Conservation (phyloP, 148 eudicot species). For the Heliamphora exappendiculata region DNA sequence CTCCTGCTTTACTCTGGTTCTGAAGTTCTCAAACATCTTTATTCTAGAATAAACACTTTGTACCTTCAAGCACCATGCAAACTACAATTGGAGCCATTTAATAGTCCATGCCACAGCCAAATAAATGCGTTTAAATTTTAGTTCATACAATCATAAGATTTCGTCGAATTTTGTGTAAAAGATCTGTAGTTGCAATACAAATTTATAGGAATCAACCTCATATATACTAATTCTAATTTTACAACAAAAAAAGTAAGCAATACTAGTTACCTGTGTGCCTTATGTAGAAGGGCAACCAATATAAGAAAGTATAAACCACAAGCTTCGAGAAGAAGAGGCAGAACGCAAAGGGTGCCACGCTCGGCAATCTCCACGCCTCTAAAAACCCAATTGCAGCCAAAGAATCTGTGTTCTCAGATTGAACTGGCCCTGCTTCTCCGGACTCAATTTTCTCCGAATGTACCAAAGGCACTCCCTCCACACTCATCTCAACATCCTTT, state of each 20-base stretch:
- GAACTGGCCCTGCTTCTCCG: slow-evolving; percentile 31
- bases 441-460: slow-evolving; percentile 32
- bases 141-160: not conserved
- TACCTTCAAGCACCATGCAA: not conserved
- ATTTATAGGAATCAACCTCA: not conserved
- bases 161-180: not conserved
- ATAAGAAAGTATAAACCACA: slow-evolving; percentile 91
- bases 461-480: slow-evolving; percentile 40
- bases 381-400: slow-evolving; percentile 71
- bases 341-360: slow-evolving; percentile 75
- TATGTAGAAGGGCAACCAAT: slow-evolving; percentile 94
- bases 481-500: slow-evolving; percentile 48
- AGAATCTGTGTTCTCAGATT: slow-evolving; percentile 25
- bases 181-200: not conserved
- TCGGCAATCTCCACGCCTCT: slow-evolving; percentile 88
- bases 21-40: not conserved
- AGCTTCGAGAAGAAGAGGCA: slow-evolving; percentile 96
- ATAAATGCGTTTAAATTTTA: not conserved
- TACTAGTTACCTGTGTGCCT: slow-evolving; percentile 68
- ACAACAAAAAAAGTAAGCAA: not conserved
- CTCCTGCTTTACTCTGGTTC: not conserved
- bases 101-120: not conserved
- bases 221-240: not conserved
- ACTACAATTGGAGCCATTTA: not conserved
- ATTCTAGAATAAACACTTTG: not conserved